Base-by-base conservation (phyloP, 1,284 basidiomycete genomes). In the Leccinum subrobustum region DNA sequence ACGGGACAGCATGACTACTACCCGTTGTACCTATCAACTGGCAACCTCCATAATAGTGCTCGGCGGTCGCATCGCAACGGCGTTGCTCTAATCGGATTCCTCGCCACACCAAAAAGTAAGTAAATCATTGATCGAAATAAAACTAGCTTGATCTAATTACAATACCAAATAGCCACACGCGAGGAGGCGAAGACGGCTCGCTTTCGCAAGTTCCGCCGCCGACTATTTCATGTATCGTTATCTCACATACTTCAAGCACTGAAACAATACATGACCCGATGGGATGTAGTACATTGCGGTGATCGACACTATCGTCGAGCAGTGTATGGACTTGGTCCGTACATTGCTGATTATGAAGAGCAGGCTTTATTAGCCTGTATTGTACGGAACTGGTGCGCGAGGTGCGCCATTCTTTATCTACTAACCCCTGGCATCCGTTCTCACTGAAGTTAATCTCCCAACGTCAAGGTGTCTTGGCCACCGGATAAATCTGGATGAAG, bases 261-360 rank as follows among this genome's bases (percentile, higher is more conserved):
- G 0, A 44, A 31, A 1, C 33, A 42, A 0, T 54, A 31, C 16
- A 72, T 72, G 65, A 53, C 52, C 0, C 48, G 4, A 12, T 63
- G 62, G 5, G 55, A 60, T n/a, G 23, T 72, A 0, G 29, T 37
- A 1, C 18, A 1, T 4, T 72, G 56, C 12, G 9, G 57, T 0
- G 61, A 72, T 50, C 44, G 59, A 1, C 61, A 72, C 29, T 70
- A 52, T 52, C 12, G 52, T 0, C n/a, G n/a, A 0, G 59, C 42
- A 0, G 55, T 72, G 0, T 69, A 58, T 20, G n/a, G 47, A 0
- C 27, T 72, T n/a, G 65, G 66, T 0, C 63, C 68, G 0, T 69
- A 68, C 14, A 72, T 72, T 12, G 67, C 64, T 0, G 67, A 72
- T 25, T 72, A 71, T 16, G 58, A 63, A 4, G 68, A 71, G 44